Evolutionary conservation across 2,329 filamentous ascomycete species (phyloP), one percentile per base, ranked within the genome.

Genomic region (Pleomassaria siparia): DNA sequence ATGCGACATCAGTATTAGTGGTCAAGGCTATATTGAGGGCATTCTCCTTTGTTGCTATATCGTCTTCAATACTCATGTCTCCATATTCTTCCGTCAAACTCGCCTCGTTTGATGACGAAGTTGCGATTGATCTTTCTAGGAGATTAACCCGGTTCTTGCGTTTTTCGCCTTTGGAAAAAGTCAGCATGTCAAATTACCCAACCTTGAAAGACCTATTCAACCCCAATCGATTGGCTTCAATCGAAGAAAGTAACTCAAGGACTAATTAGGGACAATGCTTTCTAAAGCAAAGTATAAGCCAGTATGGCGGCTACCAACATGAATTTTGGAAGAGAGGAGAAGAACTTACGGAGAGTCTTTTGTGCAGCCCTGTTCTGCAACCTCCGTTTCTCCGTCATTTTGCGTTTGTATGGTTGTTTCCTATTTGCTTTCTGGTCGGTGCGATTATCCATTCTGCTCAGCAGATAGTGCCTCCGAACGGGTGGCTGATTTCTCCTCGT

Each of bases 361-460:
- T 56, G 53, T 2, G 53, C 53, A 9, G 46, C 43, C 13, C 53
- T 45, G 33, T 54, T 56, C 32, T 56, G 53, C 15, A 46, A 12
- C 4, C 50, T 46, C 12, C 50, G 47, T 28, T 51, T 50, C 30
- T 56, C 50, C 13, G 53, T 56, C 30, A 53, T 46, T 25, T 41
- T 56, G 12, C 53, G 39, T 30, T 51, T 51, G 39, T 56, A 56
- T 10, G 50, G 50, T 15, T 42, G 24, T 28, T 42, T 44, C 22
- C 24, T 48, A 25, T 35, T 46, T 22, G 26, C 18, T 30, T 33
- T 32, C 30, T 43, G 32, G 22, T 36, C 18, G 9, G 13, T 22
- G 10, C n/a, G n/a, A n/a, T n/a, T n/a, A n/a, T 37, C 20, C 35
- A 37, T 37, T 22, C n/a, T 24, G 20, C 32, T 18, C n/a, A 37